Percentiles rank a stretch among this genome's conserved stretches.
Evolutionary conservation across 805 yeast genomes (phyloP).

Genomic region (Spencermartinsiella europaea): DNA sequence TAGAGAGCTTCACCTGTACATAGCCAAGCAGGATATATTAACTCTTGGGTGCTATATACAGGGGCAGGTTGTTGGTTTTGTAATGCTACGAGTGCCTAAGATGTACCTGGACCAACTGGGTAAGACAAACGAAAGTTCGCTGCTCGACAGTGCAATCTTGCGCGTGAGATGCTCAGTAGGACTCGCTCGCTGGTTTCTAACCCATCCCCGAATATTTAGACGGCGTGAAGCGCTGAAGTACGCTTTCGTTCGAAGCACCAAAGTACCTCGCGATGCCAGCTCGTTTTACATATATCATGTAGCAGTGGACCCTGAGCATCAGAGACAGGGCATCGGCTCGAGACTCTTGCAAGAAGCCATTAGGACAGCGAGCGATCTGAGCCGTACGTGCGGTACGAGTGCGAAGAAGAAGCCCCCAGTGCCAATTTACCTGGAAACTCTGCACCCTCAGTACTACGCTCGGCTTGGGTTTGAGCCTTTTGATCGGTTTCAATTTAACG

Average conservation of each 20-base stretch:
- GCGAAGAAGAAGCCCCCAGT: not conserved
- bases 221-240: not conserved
- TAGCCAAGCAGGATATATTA: not conserved
- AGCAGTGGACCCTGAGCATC: slow-evolving; percentile 5
- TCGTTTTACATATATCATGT: slow-evolving; percentile 2
- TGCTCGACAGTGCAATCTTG: too few relatives aligned
- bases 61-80: not conserved
- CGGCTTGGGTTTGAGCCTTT: not conserved
- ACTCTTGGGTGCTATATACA: not conserved
- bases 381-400: too few relatives aligned
- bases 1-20: not conserved
- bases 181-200: not conserved
- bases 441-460: not conserved
- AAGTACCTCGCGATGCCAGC: not conserved
- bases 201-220: not conserved
- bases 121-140: too few relatives aligned
- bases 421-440: not conserved
- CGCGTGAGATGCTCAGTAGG: not conserved
- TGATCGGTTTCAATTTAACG: not conserved
- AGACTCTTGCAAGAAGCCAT: not conserved
- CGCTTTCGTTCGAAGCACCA: not conserved
- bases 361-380: not conserved
- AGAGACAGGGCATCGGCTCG: slow-evolving; percentile 4
- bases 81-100: not conserved
- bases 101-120: not conserved